Conservation (phyloP, 2,329 filamentous ascomycete species). For the Fusarium denticulatum region DNA sequence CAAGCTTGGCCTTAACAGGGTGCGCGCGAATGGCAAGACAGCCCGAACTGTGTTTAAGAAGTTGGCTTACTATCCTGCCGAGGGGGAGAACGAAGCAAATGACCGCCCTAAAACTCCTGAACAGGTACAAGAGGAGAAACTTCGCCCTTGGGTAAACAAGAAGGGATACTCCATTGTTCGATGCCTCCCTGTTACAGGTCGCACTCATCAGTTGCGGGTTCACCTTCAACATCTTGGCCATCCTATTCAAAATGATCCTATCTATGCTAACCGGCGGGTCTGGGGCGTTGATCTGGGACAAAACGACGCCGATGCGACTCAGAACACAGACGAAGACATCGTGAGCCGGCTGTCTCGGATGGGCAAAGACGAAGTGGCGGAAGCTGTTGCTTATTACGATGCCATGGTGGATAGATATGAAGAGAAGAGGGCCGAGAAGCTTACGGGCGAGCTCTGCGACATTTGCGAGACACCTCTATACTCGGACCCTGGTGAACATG, state of each 20-base stretch:
- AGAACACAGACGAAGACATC: slow-evolving; percentile 86
- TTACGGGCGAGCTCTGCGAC: slow-evolving; percentile 85
- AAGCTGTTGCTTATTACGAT: slow-evolving; percentile 92
- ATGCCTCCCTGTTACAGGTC: slow-evolving; percentile 90
- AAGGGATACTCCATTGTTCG: slow-evolving; percentile 94
- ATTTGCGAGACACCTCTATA: slow-evolving; percentile 90
- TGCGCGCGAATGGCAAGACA: slow-evolving; percentile 91
- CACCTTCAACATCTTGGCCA: slow-evolving; percentile 95
- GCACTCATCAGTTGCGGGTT: slow-evolving; percentile 94
- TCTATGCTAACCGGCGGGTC: slow-evolving; percentile 93
- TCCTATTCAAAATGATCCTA: slow-evolving; percentile 96
- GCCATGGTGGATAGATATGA: slow-evolving; percentile 93
- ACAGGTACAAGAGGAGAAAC: slow-evolving; percentile 33
- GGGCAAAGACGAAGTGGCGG: slow-evolving; percentile 92
- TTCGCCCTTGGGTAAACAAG: slow-evolving; percentile 60
- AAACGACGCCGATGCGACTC: slow-evolving; percentile 70
- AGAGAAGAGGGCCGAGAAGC: slow-evolving; percentile 89
- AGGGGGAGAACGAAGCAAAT: slow-evolving; percentile 30
- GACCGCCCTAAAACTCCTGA: slow-evolving; percentile 41
- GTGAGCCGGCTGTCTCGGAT: slow-evolving; percentile 86
- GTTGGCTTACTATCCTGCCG: slow-evolving; percentile 83
- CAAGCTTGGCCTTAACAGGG: slow-evolving; percentile 91
- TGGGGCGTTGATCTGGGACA: slow-evolving; percentile 84
- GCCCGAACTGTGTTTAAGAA: slow-evolving; percentile 92
- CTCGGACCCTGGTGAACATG: slow-evolving; percentile 88